phyloP scores from a whole-genome alignment of 2,329 filamentous ascomycete genomes.

The Fusarium tricinctum region DNA sequence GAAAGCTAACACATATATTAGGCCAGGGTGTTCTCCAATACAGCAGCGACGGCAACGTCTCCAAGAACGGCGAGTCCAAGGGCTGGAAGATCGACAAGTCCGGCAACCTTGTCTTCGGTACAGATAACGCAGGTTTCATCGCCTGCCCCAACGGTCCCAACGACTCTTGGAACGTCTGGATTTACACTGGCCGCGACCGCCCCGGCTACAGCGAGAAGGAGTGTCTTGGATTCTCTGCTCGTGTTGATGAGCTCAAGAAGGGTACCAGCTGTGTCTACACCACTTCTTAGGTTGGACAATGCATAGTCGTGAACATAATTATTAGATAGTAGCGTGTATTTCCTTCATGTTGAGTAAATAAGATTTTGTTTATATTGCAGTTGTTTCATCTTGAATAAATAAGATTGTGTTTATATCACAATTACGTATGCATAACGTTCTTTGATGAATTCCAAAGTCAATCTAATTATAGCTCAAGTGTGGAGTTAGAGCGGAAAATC shows the following conservation, averaged over 20 bases:
- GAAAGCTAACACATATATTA: conserved; percentile 33
- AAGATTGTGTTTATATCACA: neutral
- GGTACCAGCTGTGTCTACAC: conserved; percentile 57
- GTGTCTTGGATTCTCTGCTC: conserved; percentile 56
- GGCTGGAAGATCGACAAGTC: conserved; percentile 62
- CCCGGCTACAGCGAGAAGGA: conserved; percentile 55
- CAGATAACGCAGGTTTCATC: conserved; percentile 56
- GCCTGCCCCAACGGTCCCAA: conserved; percentile 64
- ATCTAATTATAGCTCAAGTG: neutral
- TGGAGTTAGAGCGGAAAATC: neutral
- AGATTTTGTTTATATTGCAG: neutral
- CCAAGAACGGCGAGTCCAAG: conserved; percentile 55
- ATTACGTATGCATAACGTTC: too few relatives aligned
- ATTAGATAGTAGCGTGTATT: neutral
- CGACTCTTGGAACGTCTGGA: conserved; percentile 59
- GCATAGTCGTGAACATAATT: conserved; percentile 1
- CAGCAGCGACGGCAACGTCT: conserved; percentile 63
- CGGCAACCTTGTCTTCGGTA: conserved; percentile 15
- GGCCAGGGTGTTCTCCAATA: conserved; percentile 69
- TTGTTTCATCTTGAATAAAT: neutral
- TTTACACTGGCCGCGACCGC: conserved; percentile 48
- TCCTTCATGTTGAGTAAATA: neutral
- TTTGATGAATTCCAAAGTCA: too few relatives aligned
- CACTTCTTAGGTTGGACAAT: neutral
- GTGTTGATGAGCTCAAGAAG: conserved; percentile 45